A percentile compares a stretch with the other conserved stretches of the same genome.
These are phyloP conservation scores for Penicillium longicatenatum DNA, from an alignment of 495 filamentous ascomycete genomes.

Conservation along the genomic window DNA sequence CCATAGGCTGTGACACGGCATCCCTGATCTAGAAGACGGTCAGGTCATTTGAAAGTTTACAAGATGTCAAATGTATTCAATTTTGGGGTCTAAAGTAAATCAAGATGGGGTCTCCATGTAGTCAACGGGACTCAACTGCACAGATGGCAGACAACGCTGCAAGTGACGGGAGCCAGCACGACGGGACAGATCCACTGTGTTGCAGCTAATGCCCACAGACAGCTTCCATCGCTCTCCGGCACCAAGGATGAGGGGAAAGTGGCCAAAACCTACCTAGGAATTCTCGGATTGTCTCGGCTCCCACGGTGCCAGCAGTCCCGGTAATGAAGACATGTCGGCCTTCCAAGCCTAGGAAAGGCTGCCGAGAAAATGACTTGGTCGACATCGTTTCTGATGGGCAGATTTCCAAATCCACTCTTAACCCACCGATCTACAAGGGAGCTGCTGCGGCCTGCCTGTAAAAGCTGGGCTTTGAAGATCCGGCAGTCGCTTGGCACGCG, in stretches of 20 bases:
- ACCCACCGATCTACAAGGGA: neutral
- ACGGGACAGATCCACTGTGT: neutral
- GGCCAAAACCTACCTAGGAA: slow-evolving; percentile 47
- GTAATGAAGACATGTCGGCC: slow-evolving; percentile 60
- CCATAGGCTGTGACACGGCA: slow-evolving; percentile 58
- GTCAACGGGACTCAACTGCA: neutral
- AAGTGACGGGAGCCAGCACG: neutral
- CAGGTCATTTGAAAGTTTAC: slow-evolving; percentile 3
- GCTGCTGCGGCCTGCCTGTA: neutral
- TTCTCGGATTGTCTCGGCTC: slow-evolving; percentile 49
- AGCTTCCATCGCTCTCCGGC: neutral
- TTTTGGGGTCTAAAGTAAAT: neutral
- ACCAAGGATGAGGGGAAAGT: neutral
- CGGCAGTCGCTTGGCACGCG: neutral
- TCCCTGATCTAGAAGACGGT: slow-evolving; percentile 43
- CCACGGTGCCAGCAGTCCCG: slow-evolving; percentile 57
- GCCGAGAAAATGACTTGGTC: neutral
- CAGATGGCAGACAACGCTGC: neutral
- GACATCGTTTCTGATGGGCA: neutral
- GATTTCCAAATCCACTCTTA: neutral
- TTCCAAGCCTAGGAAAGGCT: slow-evolving; percentile 52
- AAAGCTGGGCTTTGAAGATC: neutral
- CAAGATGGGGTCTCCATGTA: neutral
- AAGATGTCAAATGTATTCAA: neutral
- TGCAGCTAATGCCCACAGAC: neutral